Conservation (phyloP, 352 stramenopile species). For the Phytophthora vignae region DNA sequence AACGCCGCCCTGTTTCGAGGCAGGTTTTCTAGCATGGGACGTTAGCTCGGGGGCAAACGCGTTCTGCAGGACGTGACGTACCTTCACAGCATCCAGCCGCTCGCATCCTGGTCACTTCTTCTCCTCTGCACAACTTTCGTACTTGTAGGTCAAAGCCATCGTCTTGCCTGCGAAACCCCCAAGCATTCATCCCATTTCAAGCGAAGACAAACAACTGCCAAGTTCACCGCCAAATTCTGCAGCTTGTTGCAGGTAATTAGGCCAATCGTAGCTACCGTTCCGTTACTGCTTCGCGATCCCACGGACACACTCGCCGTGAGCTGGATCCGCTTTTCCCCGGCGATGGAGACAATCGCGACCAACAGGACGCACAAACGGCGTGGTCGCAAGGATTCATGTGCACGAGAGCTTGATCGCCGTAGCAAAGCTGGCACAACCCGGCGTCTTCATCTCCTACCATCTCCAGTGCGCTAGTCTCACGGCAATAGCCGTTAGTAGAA, state of each 20-base stretch:
- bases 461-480: constrained; percentile 34
- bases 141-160: not conserved
- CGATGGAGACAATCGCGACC: constrained; percentile 52
- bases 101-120: constrained; percentile 13
- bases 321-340: constrained; percentile 29
- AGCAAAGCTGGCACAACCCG: constrained; percentile 59
- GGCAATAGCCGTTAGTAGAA: constrained; percentile 20
- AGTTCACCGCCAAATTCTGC: constrained; percentile 15
- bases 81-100: constrained; percentile 1
- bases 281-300: constrained; percentile 65
- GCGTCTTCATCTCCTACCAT: constrained; percentile 36
- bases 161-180: constrained; percentile 15
- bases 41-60: not conserved
- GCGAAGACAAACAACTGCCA: constrained; percentile 4
- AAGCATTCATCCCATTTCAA: not conserved
- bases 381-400: constrained; percentile 68
- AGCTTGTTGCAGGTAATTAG: constrained; percentile 16
- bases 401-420: constrained; percentile 47
- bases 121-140: not conserved
- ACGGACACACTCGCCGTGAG: constrained; percentile 52
- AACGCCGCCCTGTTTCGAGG: constrained; percentile 7
- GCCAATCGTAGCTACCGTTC: constrained; percentile 28
- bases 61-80: constrained; percentile 2
- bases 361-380: constrained; percentile 56
- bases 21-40: not conserved